These are phyloP conservation scores for Vanderwaltozyma verrucispora DNA, from an alignment of 805 yeast genomes.

Conservation along the genomic window DNA sequence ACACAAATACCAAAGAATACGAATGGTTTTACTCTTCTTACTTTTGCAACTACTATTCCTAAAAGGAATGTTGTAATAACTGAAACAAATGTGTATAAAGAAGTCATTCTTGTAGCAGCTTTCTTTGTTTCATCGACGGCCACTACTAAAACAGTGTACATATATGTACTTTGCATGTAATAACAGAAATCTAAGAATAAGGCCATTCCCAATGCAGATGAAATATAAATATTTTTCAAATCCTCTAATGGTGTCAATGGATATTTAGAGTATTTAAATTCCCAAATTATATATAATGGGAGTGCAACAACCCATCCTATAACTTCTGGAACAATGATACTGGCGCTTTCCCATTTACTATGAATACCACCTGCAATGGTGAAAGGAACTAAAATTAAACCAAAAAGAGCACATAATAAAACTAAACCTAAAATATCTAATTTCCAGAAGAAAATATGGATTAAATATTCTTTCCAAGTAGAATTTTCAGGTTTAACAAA, in stretches of 20 bases:
- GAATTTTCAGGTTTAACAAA: conserved; percentile 31
- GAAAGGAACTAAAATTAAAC: conserved; percentile 59
- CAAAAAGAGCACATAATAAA: conserved; percentile 44
- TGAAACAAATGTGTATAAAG: conserved; percentile 55
- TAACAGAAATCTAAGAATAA: conserved; percentile 50
- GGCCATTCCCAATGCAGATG: conserved; percentile 57
- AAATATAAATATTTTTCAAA: conserved; percentile 59
- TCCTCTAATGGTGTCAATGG: conserved; percentile 56
- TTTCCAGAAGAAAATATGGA: conserved; percentile 45
- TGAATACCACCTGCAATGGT: conserved; percentile 62
- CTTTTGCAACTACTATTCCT: conserved; percentile 40
- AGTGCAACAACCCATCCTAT: conserved; percentile 50
- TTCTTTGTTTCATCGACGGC: conserved; percentile 47
- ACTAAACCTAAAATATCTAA: conserved; percentile 56
- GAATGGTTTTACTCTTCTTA: conserved; percentile 47
- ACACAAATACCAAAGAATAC: conserved; percentile 46
- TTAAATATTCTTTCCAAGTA: conserved; percentile 30
- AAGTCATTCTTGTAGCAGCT: conserved; percentile 56
- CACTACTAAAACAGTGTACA: conserved; percentile 57
- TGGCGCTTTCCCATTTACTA: conserved; percentile 47
- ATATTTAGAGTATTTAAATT: conserved; percentile 39
- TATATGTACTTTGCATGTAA: conserved; percentile 60
- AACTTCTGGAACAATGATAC: conserved; percentile 59
- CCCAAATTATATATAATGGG: conserved; percentile 58
- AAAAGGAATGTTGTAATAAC: conserved; percentile 49